These are phyloP conservation scores for Pichia nanzhaoensis DNA, from an alignment of 805 yeast species.

Conservation along the genomic window DNA sequence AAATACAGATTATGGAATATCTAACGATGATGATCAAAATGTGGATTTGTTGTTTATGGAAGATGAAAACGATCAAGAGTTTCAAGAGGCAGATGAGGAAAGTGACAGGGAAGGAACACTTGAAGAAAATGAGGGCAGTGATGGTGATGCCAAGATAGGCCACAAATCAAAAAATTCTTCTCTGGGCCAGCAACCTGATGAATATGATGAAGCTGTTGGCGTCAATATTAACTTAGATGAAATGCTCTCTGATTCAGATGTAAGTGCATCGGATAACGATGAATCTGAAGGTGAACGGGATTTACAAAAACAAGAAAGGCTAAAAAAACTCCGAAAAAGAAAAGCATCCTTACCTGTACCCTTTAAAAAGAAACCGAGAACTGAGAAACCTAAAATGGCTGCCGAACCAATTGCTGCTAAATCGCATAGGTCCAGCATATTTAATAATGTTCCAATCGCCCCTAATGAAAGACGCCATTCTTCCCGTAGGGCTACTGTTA, in stretches of 20 bases:
- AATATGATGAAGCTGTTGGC: slow-evolving; percentile 27
- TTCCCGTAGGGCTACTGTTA: slow-evolving; percentile 68
- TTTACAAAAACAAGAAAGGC: slow-evolving; percentile 28
- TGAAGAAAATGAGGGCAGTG: slow-evolving; percentile 26
- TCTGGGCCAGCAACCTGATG: slow-evolving; percentile 18
- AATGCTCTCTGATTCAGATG: slow-evolving; percentile 49
- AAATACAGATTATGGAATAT: slow-evolving; percentile 18
- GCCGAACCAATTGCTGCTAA: not conserved
- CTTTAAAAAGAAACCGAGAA: slow-evolving; percentile 11
- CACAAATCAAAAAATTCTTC: not conserved
- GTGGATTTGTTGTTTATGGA: slow-evolving; percentile 65
- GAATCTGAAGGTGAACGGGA: slow-evolving; percentile 46
- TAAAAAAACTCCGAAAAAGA: slow-evolving; percentile 35
- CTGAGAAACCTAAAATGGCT: not conserved
- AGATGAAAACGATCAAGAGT: slow-evolving; percentile 50
- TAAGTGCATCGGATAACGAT: slow-evolving; percentile 44
- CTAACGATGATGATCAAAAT: slow-evolving; percentile 65
- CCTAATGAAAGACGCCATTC: slow-evolving; percentile 59
- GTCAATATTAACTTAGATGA: slow-evolving; percentile 20
- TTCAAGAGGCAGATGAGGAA: slow-evolving; percentile 27
- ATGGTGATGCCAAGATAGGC: slow-evolving; percentile 18
- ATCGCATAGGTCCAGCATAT: not conserved
- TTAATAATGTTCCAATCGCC: slow-evolving; percentile 20
- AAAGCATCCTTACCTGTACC: slow-evolving; percentile 32
- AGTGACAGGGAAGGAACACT: slow-evolving; percentile 26